These are phyloP conservation scores for Hysterangium stoloniferum DNA, from an alignment of 768 basidiomycete genomes.

Conservation along the genomic window DNA sequence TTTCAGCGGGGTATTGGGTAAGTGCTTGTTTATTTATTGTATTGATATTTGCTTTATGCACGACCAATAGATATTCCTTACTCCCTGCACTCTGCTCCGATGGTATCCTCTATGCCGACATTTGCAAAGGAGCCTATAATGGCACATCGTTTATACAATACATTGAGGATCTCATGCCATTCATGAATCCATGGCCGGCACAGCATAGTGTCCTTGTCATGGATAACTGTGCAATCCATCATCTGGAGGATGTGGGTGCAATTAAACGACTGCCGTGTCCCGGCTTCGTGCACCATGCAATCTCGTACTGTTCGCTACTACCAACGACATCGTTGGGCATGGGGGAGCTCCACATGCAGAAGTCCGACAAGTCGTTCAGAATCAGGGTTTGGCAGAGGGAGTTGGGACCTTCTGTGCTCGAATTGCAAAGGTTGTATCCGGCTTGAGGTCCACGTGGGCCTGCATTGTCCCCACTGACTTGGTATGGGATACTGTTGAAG, in stretches of 20 bases:
- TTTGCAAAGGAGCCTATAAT: slow-evolving; percentile 25
- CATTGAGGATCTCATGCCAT: slow-evolving; percentile 23
- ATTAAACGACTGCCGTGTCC: slow-evolving; percentile 21
- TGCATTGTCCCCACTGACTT: slow-evolving; percentile 32
- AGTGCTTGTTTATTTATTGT: background rate
- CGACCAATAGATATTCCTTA: slow-evolving; percentile 25
- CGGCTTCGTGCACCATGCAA: slow-evolving; percentile 26
- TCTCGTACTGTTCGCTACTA: slow-evolving; percentile 20
- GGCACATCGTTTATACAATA: slow-evolving; percentile 23
- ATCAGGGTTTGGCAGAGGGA: slow-evolving; percentile 13
- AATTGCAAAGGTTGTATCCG: slow-evolving; percentile 13
- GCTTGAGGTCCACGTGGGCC: slow-evolving; percentile 15
- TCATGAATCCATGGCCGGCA: slow-evolving; percentile 28
- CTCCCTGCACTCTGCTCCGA: slow-evolving; percentile 29
- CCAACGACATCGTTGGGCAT: slow-evolving; percentile 15
- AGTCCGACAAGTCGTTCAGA: slow-evolving; percentile 11
- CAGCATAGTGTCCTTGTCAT: slow-evolving; percentile 30
- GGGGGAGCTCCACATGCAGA: slow-evolving; percentile 17
- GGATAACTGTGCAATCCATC: slow-evolving; percentile 36
- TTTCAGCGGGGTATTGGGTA: slow-evolving; percentile 11
- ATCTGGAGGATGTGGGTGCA: slow-evolving; percentile 25
- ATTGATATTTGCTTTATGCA: background rate
- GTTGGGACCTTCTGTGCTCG: slow-evolving; percentile 14
- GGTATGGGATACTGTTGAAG: slow-evolving; percentile 32
- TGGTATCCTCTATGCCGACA: slow-evolving; percentile 26